Evolutionary conservation across 306 rosid genomes (phyloP).

Genomic region (Pyrus betulifolia): DNA sequence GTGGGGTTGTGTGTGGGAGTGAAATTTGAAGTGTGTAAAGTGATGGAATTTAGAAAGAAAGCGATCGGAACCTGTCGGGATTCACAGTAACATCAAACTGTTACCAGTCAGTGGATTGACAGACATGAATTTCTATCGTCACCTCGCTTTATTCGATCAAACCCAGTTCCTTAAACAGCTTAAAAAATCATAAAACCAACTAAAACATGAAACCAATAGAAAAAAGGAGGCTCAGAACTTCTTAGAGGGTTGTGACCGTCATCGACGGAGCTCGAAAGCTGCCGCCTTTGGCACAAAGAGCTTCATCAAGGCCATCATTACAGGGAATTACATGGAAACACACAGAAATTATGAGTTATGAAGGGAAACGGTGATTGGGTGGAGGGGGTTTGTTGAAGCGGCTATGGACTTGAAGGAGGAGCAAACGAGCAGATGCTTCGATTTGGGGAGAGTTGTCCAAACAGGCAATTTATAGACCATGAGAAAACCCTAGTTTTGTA

Average conservation of each 20-base stretch:
- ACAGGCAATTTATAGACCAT: background rate
- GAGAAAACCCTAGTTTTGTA: background rate
- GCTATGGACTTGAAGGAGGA: background rate
- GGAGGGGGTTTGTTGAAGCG: background rate
- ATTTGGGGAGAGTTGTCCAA: background rate
- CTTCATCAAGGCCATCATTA: constrained; percentile 52
- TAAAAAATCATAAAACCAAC: background rate
- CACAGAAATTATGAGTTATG: background rate
- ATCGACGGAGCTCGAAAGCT: constrained; percentile 27
- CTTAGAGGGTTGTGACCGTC: constrained; percentile 96
- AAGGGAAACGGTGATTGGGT: background rate
- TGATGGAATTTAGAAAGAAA: constrained; percentile 22
- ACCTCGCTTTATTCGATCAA: constrained; percentile 1
- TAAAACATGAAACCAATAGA: background rate
- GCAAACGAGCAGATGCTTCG: background rate
- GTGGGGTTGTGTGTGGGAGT: background rate
- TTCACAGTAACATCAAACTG: constrained; percentile 59
- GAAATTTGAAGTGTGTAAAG: background rate
- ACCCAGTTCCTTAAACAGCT: background rate
- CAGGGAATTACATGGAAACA: background rate
- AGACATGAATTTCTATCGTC: constrained; percentile 17
- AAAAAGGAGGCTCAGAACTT: constrained; percentile 74
- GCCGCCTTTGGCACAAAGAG: constrained; percentile 39
- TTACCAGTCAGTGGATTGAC: constrained; percentile 16
- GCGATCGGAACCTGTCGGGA: constrained; percentile 99